Evolutionary conservation across 768 basidiomycete species (phyloP).

Genomic region (Suillus alpinus): DNA sequence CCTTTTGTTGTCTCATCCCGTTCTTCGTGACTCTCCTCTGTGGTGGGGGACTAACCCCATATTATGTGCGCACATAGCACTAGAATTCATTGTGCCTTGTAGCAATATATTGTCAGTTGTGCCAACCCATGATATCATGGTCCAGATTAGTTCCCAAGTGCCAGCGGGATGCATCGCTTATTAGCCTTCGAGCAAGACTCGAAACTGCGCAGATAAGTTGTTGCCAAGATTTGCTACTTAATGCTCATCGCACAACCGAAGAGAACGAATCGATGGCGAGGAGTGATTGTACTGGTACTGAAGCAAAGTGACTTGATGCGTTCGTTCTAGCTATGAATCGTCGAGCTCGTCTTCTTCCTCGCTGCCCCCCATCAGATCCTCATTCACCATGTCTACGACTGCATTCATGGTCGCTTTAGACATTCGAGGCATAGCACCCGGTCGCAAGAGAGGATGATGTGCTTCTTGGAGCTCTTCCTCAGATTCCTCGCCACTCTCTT

Average conservation of each 20-base stretch:
- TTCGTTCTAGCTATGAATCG: slow-evolving; percentile 26
- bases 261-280: neutral
- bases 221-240: neutral
- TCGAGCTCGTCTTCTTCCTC: slow-evolving; percentile 50
- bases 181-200: neutral
- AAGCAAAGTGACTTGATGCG: neutral
- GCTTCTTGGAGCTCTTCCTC: slow-evolving; percentile 49
- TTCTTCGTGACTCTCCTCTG: neutral
- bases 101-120: neutral
- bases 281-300: neutral
- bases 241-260: neutral
- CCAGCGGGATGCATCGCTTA: neutral
- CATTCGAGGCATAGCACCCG: slow-evolving; percentile 69
- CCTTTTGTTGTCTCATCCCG: no score
- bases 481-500: slow-evolving; percentile 34
- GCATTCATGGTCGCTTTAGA: slow-evolving; percentile 64
- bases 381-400: slow-evolving; percentile 60
- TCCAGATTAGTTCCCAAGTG: no score
- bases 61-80: neutral
- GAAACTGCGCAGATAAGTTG: neutral
- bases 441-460: slow-evolving; percentile 60
- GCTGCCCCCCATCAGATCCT: slow-evolving; percentile 39
- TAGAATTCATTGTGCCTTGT: neutral
- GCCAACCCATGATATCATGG: neutral
- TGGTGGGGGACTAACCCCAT: neutral